phyloP scores from a whole-genome alignment of 257 asterid genomes.

The Hygrophila difformis region DNA sequence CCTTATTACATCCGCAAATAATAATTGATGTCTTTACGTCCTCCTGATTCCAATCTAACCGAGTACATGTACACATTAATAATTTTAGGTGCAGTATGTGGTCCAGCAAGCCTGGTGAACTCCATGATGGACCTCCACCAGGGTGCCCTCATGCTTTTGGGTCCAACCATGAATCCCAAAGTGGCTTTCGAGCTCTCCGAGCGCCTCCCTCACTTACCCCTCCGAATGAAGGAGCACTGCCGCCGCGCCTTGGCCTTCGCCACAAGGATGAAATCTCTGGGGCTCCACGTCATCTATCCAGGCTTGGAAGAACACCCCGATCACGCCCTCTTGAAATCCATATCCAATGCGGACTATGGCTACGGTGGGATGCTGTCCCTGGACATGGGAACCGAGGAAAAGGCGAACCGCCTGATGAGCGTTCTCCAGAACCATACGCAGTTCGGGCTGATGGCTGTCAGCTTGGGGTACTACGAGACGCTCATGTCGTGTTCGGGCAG shows the following conservation, averaged over 20 bases:
- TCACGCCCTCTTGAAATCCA: conserved; percentile 45
- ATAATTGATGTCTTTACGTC: too few relatives aligned
- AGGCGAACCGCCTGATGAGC: conserved; percentile 69
- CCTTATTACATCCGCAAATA: too few relatives aligned
- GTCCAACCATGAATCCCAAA: conserved; percentile 93
- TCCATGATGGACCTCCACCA: conserved; percentile 95
- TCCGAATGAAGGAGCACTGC: conserved; percentile 90
- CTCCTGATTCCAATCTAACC: too few relatives aligned
- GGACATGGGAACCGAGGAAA: conserved; percentile 85
- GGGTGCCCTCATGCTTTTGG: conserved; percentile 80
- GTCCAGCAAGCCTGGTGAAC: conserved; percentile 74
- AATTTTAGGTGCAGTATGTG: conserved; percentile 96
- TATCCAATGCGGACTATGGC: conserved; percentile 61
- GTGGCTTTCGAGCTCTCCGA: conserved; percentile 82
- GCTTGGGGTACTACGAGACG: conserved; percentile 89
- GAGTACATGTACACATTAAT: too few relatives aligned
- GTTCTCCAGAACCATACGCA: conserved; percentile 58
- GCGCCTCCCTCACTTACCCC: conserved; percentile 70
- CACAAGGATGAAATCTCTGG: conserved; percentile 55
- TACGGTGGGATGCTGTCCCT: conserved; percentile 73
- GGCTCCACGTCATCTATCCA: conserved; percentile 72
- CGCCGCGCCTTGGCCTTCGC: conserved; percentile 58
- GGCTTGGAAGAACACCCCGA: conserved; percentile 80
- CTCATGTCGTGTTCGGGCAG: conserved; percentile 94
- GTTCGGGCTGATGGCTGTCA: conserved; percentile 89